Evolutionary conservation across 345 rosid species (phyloP).

Genomic region (Eucalyptus pauciflora): DNA sequence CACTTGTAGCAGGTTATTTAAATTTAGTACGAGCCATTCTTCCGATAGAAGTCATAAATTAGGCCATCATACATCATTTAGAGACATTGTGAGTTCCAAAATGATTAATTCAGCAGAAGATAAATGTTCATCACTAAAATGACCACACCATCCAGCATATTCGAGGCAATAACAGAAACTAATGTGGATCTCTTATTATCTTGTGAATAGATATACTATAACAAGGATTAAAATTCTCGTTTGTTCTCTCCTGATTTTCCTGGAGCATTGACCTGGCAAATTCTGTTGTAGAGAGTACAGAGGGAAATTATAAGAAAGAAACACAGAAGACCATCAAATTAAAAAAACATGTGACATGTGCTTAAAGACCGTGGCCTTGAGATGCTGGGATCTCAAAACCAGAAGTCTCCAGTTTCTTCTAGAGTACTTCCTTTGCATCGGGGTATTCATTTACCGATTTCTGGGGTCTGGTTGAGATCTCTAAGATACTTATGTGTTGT

Average conservation of each 20-base stretch:
- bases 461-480: neutral
- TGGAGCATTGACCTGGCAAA: neutral
- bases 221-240: neutral
- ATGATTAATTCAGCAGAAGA: neutral
- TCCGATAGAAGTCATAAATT: neutral
- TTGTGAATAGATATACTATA: neutral
- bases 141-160: neutral
- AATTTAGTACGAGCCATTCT: neutral
- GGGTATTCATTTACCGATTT: neutral
- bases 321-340: neutral
- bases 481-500: neutral
- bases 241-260: neutral
- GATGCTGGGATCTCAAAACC: neutral
- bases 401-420: neutral
- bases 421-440: neutral
- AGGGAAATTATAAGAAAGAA: neutral
- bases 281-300: neutral
- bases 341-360: neutral
- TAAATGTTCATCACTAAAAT: neutral
- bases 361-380: neutral
- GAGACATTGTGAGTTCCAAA: neutral
- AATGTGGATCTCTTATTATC: neutral
- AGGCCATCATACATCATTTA: neutral
- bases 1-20: neutral
- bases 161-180: neutral